Evolutionary conservation across 805 yeast species (phyloP), one percentile per base, ranked within the genome.

Genomic region (Wickerhamomyces canadensis): DNA sequence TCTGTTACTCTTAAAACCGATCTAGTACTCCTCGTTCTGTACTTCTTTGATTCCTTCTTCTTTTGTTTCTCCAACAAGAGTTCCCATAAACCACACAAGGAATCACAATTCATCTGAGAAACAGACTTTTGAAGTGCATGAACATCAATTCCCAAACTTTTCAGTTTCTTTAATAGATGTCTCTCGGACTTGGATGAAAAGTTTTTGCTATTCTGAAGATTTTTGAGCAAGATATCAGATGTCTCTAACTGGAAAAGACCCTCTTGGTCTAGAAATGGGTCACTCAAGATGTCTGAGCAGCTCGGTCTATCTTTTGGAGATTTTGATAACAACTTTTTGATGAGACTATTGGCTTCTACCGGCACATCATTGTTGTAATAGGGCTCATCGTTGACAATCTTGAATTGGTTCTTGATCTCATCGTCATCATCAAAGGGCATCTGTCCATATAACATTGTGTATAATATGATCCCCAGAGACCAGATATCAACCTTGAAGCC

Each of bases 341-440:
- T 55, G 21, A 93, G 58, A 3, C 57, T 64, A 14, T 68, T 66
- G 1, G 79, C 74, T 3, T 76, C 76, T 2, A 54, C 57, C 5
- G 78, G 73, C 3, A 78, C 61, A 14, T 57, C 58, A 5, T 66
- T 70, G 17, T 64, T 62, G 52, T 69, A 85, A 0, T 40, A 42
- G 0, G 97, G 97, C 37, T 79, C 86, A 5, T 68, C 76, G 40
- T 73, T 65, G 6, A 84, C 60, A 31, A 91, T 84, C 43, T 71
- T 72, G 47, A 62, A 58, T 45, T 76, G 76, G 0, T 85, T 80
- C 35, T 62, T 70, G 30, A 72, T 54, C 17, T 80, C 89, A 43
- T 78, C 85, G 14, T 79, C 84, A 29, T 88, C 95, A 51, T 83
- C 91, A 62, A 89, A 91, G 0, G 98, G 98, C 82, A 91, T 80